Conservation (phyloP, 2,329 filamentous ascomycete species). For the Nemania sp. region DNA sequence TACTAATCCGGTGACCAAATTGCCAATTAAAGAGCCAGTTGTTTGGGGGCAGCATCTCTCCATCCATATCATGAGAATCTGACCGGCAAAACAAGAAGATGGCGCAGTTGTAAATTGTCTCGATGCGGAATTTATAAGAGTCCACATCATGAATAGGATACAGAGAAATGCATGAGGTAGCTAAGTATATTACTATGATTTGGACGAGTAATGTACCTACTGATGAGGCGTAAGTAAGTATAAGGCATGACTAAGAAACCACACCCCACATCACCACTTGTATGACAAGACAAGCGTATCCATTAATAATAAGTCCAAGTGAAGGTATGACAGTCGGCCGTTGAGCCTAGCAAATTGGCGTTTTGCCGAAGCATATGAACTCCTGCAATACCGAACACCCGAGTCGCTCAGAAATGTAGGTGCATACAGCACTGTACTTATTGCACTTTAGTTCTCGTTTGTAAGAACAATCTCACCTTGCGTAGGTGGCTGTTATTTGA, state of each 20-base stretch:
- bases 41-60: not conserved
- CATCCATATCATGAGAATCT: not conserved
- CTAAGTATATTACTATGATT: not conserved
- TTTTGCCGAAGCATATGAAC: not conserved
- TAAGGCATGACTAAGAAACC: slow-evolving; percentile 4
- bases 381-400: not conserved
- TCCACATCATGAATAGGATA: too few relatives aligned
- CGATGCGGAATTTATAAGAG: not conserved
- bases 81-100: not conserved
- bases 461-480: not conserved
- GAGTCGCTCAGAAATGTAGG: not conserved
- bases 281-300: slow-evolving; percentile 4
- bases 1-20: not conserved
- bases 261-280: not conserved
- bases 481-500: not conserved
- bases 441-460: not conserved
- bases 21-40: not conserved
- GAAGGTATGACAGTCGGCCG: not conserved
- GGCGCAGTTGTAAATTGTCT: not conserved
- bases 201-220: slow-evolving; percentile 1
- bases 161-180: not conserved
- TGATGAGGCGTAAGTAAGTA: not conserved
- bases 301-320: slow-evolving; percentile 13
- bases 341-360: not conserved
- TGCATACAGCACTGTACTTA: too few relatives aligned